Base-by-base conservation (phyloP, 2,329 filamentous ascomycete species). In the Pseudopyricularia javanii region DNA sequence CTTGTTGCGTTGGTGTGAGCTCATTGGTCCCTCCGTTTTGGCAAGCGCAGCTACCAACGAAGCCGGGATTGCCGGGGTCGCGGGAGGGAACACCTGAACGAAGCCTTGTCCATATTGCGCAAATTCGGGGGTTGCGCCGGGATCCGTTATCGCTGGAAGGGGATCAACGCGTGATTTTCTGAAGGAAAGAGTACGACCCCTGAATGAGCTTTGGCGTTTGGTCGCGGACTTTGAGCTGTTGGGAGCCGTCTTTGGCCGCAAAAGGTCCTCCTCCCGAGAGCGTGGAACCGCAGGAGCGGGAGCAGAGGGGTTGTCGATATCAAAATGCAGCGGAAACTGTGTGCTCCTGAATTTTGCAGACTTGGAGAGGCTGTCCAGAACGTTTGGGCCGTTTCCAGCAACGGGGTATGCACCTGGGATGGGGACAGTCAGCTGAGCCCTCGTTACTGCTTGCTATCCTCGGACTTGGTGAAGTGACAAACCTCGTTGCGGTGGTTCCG, bases 241-340 rank as follows among this genome's bases (percentile, higher is more conserved):
- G 3, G 66, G 64, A 4, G 68, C 68, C 2, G 69, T 70, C 47
- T 56, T 66, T 12, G 70, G 70, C n/a, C 69, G 65, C 47, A 66
- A 63, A 2, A 59, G 22, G 37, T 48, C 56, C 24, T 62, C 57
- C 5, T 61, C 61, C 11, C 61, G 65, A 35, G 62, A 60, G 17
- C 60, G 60, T 47, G 66, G 61, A 30, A 68, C 54, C 22, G 61
- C 57, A 0, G 67, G 66, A 15, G 65, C 60, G 4, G 65, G 61
- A 32, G 57, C 61, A 5, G 63, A 56, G 22, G 52, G 53, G 9
- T 58, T 58, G 53, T 57, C 55, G 20, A 53, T 54, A 7, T 58
- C 58, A 53, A 57, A 54, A 17, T 54, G 54, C 9, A 58, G 45
- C 12, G 60, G 57, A 8, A 58, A 54, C 43, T 61, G 55, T 4